Base-by-base conservation (phyloP, 306 rosid species). In the Prosopis cineraria region DNA sequence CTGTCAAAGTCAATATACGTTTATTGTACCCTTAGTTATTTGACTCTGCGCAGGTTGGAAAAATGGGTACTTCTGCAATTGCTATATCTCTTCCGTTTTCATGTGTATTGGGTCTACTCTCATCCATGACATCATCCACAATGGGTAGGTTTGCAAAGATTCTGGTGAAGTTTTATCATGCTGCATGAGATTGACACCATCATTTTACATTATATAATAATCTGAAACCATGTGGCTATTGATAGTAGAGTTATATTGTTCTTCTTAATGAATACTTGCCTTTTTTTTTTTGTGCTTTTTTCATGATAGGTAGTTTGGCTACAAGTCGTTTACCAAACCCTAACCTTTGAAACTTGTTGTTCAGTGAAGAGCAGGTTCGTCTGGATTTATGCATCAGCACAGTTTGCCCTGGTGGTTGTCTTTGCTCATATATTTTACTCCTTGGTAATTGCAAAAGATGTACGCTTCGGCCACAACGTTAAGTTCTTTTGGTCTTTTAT, bases 71-170 rank as follows among this genome's bases (percentile, higher is more conserved):
- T 1, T 86, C 90, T 68, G 99, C 99, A 66, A 95, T 95, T 67
- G 98, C 96, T 65, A 86, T 93, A 70, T 93, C 99, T 72, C 99
- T 95, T 82, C 99, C 99, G 48, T 95, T 95, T 88, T 95, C 99
- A 29, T 91, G 99, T 85, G 96, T 95, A 37, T 83, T 95, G 39
- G 99, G 98, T 81, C 90, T 95, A 36, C 97, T 95, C 65, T 89
- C 99, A 78, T 95, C 99, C 43, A 89, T 95, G 98, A 91, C 99
- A 72, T 85, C 99, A 30, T 91, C 99, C 53, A 93, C 97, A 75
- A 91, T 95, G 99, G 99, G 99, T 93, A 91, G 10, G 92, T 83
- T 77, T 39, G 36, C 58, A 50, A 62, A 85, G 48, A 40, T 68
- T 45, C 73, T 68, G 44, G 12, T 16, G 29, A 66, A 59, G 56